Conservation (phyloP, 441 rosid species). For the Pelargonium citronellum region DNA sequence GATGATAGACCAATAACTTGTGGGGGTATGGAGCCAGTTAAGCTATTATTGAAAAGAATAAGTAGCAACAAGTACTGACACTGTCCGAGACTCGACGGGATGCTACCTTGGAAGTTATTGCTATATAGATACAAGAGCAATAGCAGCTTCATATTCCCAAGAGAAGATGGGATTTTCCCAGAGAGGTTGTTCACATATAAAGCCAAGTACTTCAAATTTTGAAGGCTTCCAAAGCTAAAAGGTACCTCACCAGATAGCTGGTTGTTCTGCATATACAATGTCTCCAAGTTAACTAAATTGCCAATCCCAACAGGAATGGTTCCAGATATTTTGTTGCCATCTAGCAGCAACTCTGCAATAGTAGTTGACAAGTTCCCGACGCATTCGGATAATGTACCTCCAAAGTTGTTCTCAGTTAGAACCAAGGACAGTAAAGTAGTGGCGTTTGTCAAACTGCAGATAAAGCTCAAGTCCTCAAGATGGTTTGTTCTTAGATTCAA, state of each 20-base stretch:
- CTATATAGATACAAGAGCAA: background rate
- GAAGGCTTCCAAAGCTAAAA: constrained; percentile 1
- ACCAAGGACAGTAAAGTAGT: background rate
- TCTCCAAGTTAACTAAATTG: constrained; percentile 11
- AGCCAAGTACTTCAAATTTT: background rate
- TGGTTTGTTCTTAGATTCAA: background rate
- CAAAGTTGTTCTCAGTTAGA: background rate
- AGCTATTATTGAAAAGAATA: constrained; percentile 14
- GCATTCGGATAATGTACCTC: constrained; percentile 20
- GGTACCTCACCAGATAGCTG: constrained; percentile 11
- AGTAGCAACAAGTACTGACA: background rate
- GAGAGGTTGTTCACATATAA: background rate
- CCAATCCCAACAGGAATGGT: constrained; percentile 6
- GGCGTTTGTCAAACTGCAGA: constrained; percentile 22
- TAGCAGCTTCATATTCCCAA: constrained; percentile 11
- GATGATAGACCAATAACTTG: constrained; percentile 8
- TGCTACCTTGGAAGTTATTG: constrained; percentile 12
- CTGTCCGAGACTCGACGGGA: constrained; percentile 17
- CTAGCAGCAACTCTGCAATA: background rate
- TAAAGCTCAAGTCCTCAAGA: constrained; percentile 25
- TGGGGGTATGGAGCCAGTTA: constrained; percentile 17
- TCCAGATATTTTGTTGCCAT: constrained; percentile 10
- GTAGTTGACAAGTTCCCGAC: constrained; percentile 19
- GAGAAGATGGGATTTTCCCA: constrained; percentile 13
- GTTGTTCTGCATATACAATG: background rate